Evolutionary conservation across 177 flowering plant genomes (phyloP).

Genomic region (Vitis hybrid): DNA sequence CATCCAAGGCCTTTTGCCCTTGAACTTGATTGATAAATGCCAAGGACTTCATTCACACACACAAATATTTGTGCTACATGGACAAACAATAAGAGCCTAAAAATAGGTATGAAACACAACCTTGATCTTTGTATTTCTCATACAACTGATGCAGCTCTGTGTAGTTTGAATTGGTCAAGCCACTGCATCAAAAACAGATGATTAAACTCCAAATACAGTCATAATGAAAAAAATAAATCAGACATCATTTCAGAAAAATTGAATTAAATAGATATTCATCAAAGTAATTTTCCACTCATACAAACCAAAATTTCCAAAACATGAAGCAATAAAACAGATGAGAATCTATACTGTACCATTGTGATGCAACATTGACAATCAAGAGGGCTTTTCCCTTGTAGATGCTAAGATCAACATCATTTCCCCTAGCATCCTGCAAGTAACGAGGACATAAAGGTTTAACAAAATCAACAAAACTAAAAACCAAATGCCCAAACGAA

Average conservation of each 20-base stretch:
- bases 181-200: constrained; percentile 40
- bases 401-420: constrained; percentile 65
- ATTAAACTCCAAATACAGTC: neutral
- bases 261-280: too few species aligned
- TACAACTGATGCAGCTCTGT: constrained; percentile 68
- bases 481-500: neutral
- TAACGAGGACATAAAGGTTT: neutral
- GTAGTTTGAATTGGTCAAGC: constrained; percentile 82
- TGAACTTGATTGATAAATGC: too few species aligned
- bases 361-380: constrained; percentile 74
- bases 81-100: neutral
- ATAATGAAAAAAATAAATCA: too few species aligned
- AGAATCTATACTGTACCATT: constrained; percentile 40
- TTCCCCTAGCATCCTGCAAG: constrained; percentile 60
- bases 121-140: constrained; percentile 73
- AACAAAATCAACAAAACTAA: neutral
- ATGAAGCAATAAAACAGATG: neutral
- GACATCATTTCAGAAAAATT: too few species aligned
- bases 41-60: neutral
- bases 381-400: constrained; percentile 72
- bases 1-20: too few species aligned
- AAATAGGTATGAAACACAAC: constrained; percentile 27
- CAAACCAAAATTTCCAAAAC: neutral
- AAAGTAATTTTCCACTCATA: neutral
- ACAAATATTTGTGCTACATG: neutral